These are phyloP conservation scores for Skeletonema marinoi DNA, from an alignment of 108 stramenopile genomes.

Conservation along the genomic window DNA sequence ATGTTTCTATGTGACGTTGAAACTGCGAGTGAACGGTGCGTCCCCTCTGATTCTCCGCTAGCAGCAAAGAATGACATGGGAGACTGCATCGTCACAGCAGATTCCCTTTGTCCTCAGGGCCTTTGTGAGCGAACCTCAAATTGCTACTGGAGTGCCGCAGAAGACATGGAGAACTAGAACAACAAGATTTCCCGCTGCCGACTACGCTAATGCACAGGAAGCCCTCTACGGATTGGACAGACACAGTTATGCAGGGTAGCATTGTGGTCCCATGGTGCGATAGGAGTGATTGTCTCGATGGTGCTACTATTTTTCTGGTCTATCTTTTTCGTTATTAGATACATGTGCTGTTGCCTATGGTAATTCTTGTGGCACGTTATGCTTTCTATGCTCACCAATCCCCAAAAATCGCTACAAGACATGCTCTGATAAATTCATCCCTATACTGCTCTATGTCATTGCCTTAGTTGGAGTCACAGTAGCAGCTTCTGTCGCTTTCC, in stretches of 20 bases:
- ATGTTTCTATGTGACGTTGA: conserved; percentile 49
- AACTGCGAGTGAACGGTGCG: conserved; percentile 34
- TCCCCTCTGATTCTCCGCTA: conserved; percentile 23
- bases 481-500: conserved; percentile 32
- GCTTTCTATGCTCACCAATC: conserved; percentile 49
- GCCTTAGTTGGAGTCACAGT: conserved; percentile 17
- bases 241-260: conserved; percentile 30
- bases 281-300: conserved; percentile 29
- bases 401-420: conserved; percentile 41
- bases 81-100: conserved; percentile 37
- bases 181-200: conserved; percentile 35
- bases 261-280: conserved; percentile 3
- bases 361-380: conserved; percentile 14
- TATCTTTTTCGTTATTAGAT: conserved; percentile 43
- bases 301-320: conserved; percentile 39
- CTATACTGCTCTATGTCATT: conserved; percentile 36
- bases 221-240: conserved; percentile 9
- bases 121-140: conserved; percentile 52
- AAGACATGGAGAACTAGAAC: conserved; percentile 36
- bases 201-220: conserved; percentile 27
- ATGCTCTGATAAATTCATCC: conserved; percentile 28
- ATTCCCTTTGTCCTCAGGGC: conserved; percentile 26
- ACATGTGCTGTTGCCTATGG: conserved; percentile 58
- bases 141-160: conserved; percentile 48
- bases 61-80: conserved; percentile 45